Percentiles rank a stretch among this genome's conserved stretches.
These are phyloP conservation scores for Tuber calosporum DNA, from an alignment of 495 filamentous ascomycete species.

Conservation along the genomic window DNA sequence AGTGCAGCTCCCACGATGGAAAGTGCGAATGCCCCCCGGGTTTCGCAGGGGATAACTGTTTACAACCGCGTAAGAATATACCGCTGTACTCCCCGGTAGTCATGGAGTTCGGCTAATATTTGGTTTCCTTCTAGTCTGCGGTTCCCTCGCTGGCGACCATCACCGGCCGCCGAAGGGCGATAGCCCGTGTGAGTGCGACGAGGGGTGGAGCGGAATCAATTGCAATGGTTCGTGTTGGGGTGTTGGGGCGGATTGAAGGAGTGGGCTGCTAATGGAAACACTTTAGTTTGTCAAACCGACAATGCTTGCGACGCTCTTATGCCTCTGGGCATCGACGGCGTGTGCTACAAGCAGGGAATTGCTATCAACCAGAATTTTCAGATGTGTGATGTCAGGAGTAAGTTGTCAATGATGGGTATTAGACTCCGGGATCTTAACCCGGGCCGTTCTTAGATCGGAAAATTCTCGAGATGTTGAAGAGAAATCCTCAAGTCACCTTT, in stretches of 20 bases:
- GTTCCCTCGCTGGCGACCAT: constrained; percentile 70
- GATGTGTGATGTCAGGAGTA: constrained; percentile 95
- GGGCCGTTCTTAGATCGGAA: constrained; percentile 47
- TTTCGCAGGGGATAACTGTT: constrained; percentile 88
- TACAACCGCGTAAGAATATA: constrained; percentile 56
- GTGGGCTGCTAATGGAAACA: constrained; percentile 57
- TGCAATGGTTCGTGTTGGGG: constrained; percentile 59
- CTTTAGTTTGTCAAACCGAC: constrained; percentile 80
- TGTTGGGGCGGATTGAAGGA: constrained; percentile 63
- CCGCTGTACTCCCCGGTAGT: not conserved
- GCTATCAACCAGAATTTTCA: constrained; percentile 92
- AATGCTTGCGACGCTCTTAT: constrained; percentile 78
- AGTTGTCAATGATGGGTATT: constrained; percentile 5
- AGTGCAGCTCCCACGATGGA: constrained; percentile 77
- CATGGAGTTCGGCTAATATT: constrained; percentile 28
- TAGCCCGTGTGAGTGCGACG: constrained; percentile 72
- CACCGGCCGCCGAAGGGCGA: constrained; percentile 64
- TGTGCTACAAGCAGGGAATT: constrained; percentile 85
- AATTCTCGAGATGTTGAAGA: constrained; percentile 77
- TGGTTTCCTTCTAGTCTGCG: constrained; percentile 55
- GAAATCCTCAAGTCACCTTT: constrained; percentile 88
- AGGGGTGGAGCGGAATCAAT: constrained; percentile 97
- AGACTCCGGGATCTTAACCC: not conserved
- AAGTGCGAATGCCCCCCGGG: constrained; percentile 87
- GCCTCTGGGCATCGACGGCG: constrained; percentile 66